A percentile compares a stretch with the other conserved stretches of the same genome.
Conservation (phyloP, 163 green algal species). For the Picocystis sp. region DNA sequence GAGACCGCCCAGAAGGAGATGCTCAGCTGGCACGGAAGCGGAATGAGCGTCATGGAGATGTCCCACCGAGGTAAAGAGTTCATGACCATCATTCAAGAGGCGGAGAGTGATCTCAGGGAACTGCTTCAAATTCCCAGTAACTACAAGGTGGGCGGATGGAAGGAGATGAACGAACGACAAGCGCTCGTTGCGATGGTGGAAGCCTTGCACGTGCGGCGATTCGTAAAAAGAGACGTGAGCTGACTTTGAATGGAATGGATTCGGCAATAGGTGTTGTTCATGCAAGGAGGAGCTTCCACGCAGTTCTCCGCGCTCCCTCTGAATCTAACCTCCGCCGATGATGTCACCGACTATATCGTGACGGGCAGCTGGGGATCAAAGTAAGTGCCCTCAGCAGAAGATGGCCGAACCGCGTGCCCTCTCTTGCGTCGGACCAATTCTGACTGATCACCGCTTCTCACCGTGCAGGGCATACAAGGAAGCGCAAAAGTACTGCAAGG, state of each 20-base stretch:
- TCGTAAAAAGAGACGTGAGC: not conserved
- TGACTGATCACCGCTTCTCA: too few relatives aligned
- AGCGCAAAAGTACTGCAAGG: conserved; percentile 24
- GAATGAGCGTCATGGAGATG: conserved; percentile 98
- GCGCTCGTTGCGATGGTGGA: not conserved
- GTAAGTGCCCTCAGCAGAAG: conserved; percentile 22
- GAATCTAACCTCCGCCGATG: conserved; percentile 57
- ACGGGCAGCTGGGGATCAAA: conserved; percentile 93
- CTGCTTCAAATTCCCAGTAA: conserved; percentile 86
- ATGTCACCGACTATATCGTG: conserved; percentile 57
- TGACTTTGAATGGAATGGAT: conserved; percentile 6
- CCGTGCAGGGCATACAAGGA: too few relatives aligned
- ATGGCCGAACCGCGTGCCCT: too few relatives aligned
- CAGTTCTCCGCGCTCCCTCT: conserved; percentile 89
- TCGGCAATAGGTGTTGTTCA: conserved; percentile 27
- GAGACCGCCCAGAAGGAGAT: conserved; percentile 69
- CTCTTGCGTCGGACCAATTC: too few relatives aligned
- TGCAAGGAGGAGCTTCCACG: conserved; percentile 76
- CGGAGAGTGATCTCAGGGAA: conserved; percentile 76
- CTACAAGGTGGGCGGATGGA: conserved; percentile 70
- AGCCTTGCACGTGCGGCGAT: not conserved
- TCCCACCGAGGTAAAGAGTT: conserved; percentile 92
- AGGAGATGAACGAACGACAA: not conserved
- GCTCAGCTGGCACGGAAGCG: conserved; percentile 65
- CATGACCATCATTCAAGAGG: conserved; percentile 65